Evolutionary conservation across 371 early-diverging fungal genomes (phyloP), one percentile per base, ranked within the genome.

Genomic region (Mucor saturninus): DNA sequence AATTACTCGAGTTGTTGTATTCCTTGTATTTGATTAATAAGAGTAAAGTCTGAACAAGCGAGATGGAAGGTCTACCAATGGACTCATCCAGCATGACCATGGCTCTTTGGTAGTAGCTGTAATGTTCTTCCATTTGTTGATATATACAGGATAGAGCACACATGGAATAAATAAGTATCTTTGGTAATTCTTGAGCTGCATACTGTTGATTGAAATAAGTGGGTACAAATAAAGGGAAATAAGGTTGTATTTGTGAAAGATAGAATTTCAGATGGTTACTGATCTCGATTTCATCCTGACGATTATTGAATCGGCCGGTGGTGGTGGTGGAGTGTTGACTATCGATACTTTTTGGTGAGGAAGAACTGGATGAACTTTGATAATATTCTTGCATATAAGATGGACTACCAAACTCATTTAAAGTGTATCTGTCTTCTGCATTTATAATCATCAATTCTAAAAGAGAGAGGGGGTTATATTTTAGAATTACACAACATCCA

Each of bases 11-110:
- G 54, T 39, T 68, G 54, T 15, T 85, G 83, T 56, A 65, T 53
- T 89, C 84, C 45, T 78, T 83, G 62, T 90, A 92, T n/a, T 88
- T 87, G 11, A 89, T 82, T 72, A 93, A 71, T 15, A 92, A 69
- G 30, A 92, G 69, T 14, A 93, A 65, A 2, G 91, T 87, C 35
- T 88, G 85, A 5, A 92, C 88, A 10, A 89, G 88, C 31, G 84
- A 80, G 31, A 89, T 69, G 2, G 79, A 77, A 26, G 92, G 89
- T 14, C 78, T 77, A 59, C 89, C 92, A 59, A 86, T 76, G 60
- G 81, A 81, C 52, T 90, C 88, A 63, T 89, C 90, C 43, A 92
- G 75, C 50, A 88, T 56, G 0, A 66, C 70, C 56, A 74, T 70
- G 9, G 76, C 74, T 37, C 68, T 73, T 52, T 74, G 77, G 59